Conservation (phyloP, 805 yeast genomes). For the Jamesozyma piceae region DNA sequence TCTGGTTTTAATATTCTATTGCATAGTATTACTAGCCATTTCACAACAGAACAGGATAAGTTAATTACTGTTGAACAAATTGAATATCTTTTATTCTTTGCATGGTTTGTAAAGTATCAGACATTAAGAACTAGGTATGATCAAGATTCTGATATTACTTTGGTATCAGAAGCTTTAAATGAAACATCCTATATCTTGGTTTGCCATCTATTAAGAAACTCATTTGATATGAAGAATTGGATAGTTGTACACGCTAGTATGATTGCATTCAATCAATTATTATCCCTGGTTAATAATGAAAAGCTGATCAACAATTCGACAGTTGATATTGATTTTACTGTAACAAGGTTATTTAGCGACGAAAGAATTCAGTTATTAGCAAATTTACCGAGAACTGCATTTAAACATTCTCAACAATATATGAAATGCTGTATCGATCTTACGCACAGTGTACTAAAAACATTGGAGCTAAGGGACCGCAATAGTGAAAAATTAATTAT, state of each 20-base stretch:
- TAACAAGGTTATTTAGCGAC: conserved; percentile 62
- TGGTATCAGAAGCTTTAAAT: conserved; percentile 48
- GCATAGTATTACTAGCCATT: conserved; percentile 39
- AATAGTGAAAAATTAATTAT: conserved; percentile 35
- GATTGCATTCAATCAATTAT: conserved; percentile 54
- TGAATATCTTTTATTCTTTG: conserved; percentile 48
- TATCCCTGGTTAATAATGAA: conserved; percentile 38
- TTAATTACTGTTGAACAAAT: conserved; percentile 25
- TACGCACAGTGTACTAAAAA: conserved; percentile 53
- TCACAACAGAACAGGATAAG: conserved; percentile 35
- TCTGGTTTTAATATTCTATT: conserved; percentile 67
- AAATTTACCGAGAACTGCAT: conserved; percentile 52
- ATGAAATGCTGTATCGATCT: conserved; percentile 54
- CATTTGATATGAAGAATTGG: conserved; percentile 39
- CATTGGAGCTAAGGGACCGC: conserved; percentile 52
- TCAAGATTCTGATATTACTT: conserved; percentile 27
- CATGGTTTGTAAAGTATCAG: conserved; percentile 74
- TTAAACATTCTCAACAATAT: conserved; percentile 53
- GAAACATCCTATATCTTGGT: conserved; percentile 52
- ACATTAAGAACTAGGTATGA: conserved; percentile 30
- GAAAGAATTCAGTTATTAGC: conserved; percentile 47
- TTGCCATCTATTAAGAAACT: conserved; percentile 31
- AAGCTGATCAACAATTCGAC: conserved; percentile 25
- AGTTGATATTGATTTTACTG: conserved; percentile 44
- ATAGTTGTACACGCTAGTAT: conserved; percentile 61